Evolutionary conservation across 371 early-diverging fungal genomes (phyloP).

Genomic region (Zychaea mexicana): DNA sequence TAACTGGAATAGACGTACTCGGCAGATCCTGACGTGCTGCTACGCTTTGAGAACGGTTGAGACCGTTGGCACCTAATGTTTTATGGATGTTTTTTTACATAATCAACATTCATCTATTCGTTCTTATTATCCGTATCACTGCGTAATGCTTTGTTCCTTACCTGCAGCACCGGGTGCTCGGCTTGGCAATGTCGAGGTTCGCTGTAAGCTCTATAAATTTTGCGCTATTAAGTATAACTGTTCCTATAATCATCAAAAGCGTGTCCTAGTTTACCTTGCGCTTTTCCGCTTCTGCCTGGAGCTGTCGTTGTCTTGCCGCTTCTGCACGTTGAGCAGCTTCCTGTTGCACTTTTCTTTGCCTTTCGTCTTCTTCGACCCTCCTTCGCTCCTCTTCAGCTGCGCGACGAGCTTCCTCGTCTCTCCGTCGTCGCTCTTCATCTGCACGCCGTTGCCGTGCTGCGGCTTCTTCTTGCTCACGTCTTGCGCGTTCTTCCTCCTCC

Average conservation of each 20-base stretch:
- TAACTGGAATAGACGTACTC: slow-evolving; percentile 1
- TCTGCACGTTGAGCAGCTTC: slow-evolving; percentile 31
- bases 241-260: too few relatives aligned
- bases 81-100: background rate
- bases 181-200: slow-evolving; percentile 4
- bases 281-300: slow-evolving; percentile 18
- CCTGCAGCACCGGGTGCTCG: slow-evolving; percentile 7
- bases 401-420: slow-evolving; percentile 7
- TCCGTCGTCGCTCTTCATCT: slow-evolving; percentile 5
- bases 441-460: too few relatives aligned
- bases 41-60: slow-evolving; percentile 12
- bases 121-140: too few relatives aligned
- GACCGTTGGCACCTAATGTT: background rate
- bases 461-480: slow-evolving; percentile 12
- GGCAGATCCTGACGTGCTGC: slow-evolving; percentile 13
- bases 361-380: slow-evolving; percentile 23
- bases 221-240: too few relatives aligned
- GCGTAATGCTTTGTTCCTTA: background rate
- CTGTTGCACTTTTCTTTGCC: slow-evolving; percentile 18
- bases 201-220: slow-evolving; percentile 8
- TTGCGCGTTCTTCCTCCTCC: slow-evolving; percentile 10
- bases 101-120: background rate
- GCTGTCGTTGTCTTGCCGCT: slow-evolving; percentile 21
- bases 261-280: slow-evolving; percentile 16
- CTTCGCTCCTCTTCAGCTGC: slow-evolving; percentile 28